phyloP scores from a whole-genome alignment of 1,284 basidiomycete species.

The Tylopilus sp. region DNA sequence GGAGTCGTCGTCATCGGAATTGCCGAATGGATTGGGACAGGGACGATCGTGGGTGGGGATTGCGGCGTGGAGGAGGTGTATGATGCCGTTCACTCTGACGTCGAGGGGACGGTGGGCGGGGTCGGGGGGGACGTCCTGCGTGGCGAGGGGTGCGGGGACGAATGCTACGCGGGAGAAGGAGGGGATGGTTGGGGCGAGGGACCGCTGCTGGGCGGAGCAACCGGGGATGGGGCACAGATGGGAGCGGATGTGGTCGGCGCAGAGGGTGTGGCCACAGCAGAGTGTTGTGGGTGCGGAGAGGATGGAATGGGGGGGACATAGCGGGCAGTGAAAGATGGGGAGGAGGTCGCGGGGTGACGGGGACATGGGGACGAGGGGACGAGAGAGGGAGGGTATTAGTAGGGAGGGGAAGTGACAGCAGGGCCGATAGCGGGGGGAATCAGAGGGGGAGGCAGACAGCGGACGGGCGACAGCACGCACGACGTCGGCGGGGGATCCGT shows the following conservation, averaged over 20 bases:
- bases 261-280: slow-evolving; percentile 55
- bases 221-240: slow-evolving; percentile 23
- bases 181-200: slow-evolving; percentile 30
- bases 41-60: slow-evolving; percentile 18
- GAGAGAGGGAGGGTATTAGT: neutral
- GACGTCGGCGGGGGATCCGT: slow-evolving; percentile 32
- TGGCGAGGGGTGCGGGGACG: slow-evolving; percentile 27
- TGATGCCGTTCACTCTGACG: slow-evolving; percentile 61
- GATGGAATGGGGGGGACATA: slow-evolving; percentile 36
- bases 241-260: slow-evolving; percentile 30
- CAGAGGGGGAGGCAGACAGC: slow-evolving; percentile 18
- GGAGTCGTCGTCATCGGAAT: slow-evolving; percentile 28
- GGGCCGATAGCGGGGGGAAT: slow-evolving; percentile 19
- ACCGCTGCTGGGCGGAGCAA: slow-evolving; percentile 16
- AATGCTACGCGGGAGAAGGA: slow-evolving; percentile 36
- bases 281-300: slow-evolving; percentile 49
- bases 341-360: slow-evolving; percentile 24
- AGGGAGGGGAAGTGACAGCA: neutral
- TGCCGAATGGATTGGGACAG: slow-evolving; percentile 18
- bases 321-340: slow-evolving; percentile 39
- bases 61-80: slow-evolving; percentile 42
- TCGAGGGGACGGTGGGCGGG: slow-evolving; percentile 38
- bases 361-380: slow-evolving; percentile 14
- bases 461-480: slow-evolving; percentile 11
- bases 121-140: slow-evolving; percentile 10